These are phyloP conservation scores for Stachybotrys chlorohalonatus DNA, from an alignment of 2,329 filamentous ascomycete species.

Conservation along the genomic window DNA sequence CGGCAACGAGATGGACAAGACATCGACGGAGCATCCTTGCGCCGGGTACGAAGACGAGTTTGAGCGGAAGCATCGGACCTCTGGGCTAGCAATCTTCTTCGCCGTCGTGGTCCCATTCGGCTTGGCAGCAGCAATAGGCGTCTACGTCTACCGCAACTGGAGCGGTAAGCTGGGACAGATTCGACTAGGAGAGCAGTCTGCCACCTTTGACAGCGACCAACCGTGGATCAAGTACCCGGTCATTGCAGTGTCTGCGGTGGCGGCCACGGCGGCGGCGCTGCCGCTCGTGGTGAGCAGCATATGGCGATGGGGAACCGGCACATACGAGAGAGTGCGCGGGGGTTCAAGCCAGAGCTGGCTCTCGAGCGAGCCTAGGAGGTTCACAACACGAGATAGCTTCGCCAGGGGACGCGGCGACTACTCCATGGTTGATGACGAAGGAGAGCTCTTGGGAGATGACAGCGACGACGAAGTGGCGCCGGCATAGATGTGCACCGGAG, in stretches of 20 bases:
- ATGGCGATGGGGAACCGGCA: conserved; percentile 54
- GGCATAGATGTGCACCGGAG: background rate
- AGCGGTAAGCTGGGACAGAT: conserved; percentile 87
- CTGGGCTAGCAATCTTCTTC: conserved; percentile 73
- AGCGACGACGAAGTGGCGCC: conserved; percentile 72
- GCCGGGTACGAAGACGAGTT: conserved; percentile 77
- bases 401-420: conserved; percentile 83
- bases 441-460: conserved; percentile 86
- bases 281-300: conserved; percentile 66
- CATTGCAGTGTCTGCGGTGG: conserved; percentile 56
- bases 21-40: conserved; percentile 48
- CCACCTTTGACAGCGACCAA: conserved; percentile 56
- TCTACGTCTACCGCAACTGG: conserved; percentile 80
- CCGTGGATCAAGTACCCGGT: conserved; percentile 79
- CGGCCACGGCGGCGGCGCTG: conserved; percentile 49
- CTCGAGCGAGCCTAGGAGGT: conserved; percentile 56
- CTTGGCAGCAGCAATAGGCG: conserved; percentile 64
- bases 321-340: conserved; percentile 39
- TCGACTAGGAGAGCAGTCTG: conserved; percentile 63
- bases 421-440: conserved; percentile 82
- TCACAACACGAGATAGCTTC: conserved; percentile 84
- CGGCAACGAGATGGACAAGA: conserved; percentile 66
- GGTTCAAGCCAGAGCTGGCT: conserved; percentile 42
- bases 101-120: conserved; percentile 69
- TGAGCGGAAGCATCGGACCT: conserved; percentile 57